A percentile compares a stretch with the other conserved stretches of the same genome.
Evolutionary conservation across 2,329 filamentous ascomycete species (phyloP).

Genomic region (Hypoxylon sp.): DNA sequence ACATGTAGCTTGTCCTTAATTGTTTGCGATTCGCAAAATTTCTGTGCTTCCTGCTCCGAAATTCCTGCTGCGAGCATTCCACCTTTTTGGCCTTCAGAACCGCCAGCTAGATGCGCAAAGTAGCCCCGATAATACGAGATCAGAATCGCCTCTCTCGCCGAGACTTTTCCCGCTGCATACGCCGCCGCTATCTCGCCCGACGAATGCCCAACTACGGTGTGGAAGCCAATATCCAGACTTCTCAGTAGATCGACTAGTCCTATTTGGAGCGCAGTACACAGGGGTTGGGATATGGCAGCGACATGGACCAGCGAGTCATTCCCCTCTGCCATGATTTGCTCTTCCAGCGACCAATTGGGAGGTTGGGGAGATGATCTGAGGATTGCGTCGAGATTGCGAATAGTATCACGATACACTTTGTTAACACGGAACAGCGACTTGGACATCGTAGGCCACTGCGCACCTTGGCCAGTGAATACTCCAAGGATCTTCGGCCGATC

Average conservation of each 20-base stretch:
- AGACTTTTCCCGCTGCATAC: slow-evolving; percentile 52
- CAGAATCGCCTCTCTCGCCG: slow-evolving; percentile 51
- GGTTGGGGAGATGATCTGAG: slow-evolving; percentile 45
- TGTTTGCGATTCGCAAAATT: slow-evolving; percentile 43
- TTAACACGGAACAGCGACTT: slow-evolving; percentile 51
- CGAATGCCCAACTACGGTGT: slow-evolving; percentile 53
- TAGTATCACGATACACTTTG: slow-evolving; percentile 54
- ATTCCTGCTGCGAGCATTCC: slow-evolving; percentile 52
- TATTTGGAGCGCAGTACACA: slow-evolving; percentile 69
- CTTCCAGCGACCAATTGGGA: slow-evolving; percentile 55
- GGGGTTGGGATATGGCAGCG: slow-evolving; percentile 63
- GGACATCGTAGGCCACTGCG: slow-evolving; percentile 57
- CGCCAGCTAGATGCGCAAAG: slow-evolving; percentile 46
- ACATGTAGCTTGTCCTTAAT: slow-evolving; percentile 48
- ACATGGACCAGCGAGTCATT: slow-evolving; percentile 53
- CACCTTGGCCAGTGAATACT: slow-evolving; percentile 57
- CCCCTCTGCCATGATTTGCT: slow-evolving; percentile 54
- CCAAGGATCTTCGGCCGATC: slow-evolving; percentile 51
- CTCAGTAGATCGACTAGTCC: slow-evolving; percentile 57
- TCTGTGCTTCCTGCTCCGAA: slow-evolving; percentile 48
- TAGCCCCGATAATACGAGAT: slow-evolving; percentile 53
- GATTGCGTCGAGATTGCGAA: slow-evolving; percentile 54
- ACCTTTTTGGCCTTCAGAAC: slow-evolving; percentile 47
- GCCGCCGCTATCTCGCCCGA: slow-evolving; percentile 55
- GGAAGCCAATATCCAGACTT: slow-evolving; percentile 49